Evolutionary conservation across 805 yeast genomes (phyloP), one percentile per base, ranked within the genome.

Genomic region (Blastobotrys americana): DNA sequence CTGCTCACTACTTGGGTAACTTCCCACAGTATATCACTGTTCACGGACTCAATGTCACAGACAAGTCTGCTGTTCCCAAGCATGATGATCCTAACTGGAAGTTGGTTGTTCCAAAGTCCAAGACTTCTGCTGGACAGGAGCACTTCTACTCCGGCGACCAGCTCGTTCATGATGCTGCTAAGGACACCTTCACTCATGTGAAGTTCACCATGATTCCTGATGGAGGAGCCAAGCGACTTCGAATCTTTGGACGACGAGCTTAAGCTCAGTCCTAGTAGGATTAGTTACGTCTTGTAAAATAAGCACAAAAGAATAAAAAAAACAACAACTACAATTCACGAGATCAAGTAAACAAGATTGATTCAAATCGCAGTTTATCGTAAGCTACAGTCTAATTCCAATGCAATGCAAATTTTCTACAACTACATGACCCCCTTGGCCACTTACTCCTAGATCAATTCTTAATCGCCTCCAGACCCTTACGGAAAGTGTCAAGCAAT

Each of bases 1-100:
- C 98, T 6, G 96, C 96, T 3, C 90, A 86, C 64, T 90, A 78
- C 71, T 74, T 94, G 62, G 98, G 98, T 18, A 90, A 90, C 68
- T 90, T 80, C 73, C 98, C 98, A 0, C 95, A 88, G 64, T 73
- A 70, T 53, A 64, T 89, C 51, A 69, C 75, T 39, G 68, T 89
- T n/a, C 80, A 84, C 58, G 96, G 79, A 2, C 59, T 80, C 41
- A 57, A 60, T 8, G 67, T 63, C 20, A 48, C 65, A 4, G 51
- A 52, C 4, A 57, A 57, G 13, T 64, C 59, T 19, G 65, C 65
- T 6, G 65, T 67, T 5, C 70, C 78, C 2, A 66, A 70, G 4
- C 56, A 60, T 9, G 58, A 61, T 41, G 75, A 72, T 34, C 44
- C 64, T 1, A 56, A 63, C 8, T 90, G 97, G 97, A 66, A 63